Conservation (phyloP, 805 yeast species). For the Wickerhamomyces canadensis region DNA sequence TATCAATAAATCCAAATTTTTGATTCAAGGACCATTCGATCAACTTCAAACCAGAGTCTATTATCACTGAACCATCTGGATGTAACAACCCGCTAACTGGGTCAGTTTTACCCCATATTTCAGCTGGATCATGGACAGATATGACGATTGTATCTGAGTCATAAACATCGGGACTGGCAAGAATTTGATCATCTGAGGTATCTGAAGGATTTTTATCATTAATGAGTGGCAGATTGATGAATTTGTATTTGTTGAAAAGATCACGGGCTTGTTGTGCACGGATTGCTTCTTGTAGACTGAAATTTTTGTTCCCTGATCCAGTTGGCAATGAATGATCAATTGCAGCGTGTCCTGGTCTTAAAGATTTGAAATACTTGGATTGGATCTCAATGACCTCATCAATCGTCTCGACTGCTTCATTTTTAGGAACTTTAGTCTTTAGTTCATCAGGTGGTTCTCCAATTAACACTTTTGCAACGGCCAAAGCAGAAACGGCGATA, state of each 20-base stretch:
- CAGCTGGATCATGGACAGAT: constrained; percentile 85
- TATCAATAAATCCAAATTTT: constrained; percentile 76
- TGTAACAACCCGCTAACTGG: constrained; percentile 76
- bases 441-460: constrained; percentile 94
- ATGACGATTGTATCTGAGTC: constrained; percentile 60
- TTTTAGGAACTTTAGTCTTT: constrained; percentile 57
- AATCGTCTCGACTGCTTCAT: constrained; percentile 73
- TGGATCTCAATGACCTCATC: constrained; percentile 78
- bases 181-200: constrained; percentile 52
- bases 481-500: constrained; percentile 83
- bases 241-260: constrained; percentile 47
- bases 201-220: constrained; percentile 36
- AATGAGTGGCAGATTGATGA: constrained; percentile 64
- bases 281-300: constrained; percentile 64
- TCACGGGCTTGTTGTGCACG: constrained; percentile 63
- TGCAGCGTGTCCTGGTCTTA: constrained; percentile 59
- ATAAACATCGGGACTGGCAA: constrained; percentile 68
- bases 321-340: constrained; percentile 31
- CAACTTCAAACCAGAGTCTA: constrained; percentile 68
- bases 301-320: constrained; percentile 34
- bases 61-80: constrained; percentile 62
- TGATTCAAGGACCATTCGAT: constrained; percentile 59
- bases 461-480: constrained; percentile 82
- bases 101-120: constrained; percentile 83
- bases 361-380: constrained; percentile 80